Evolutionary conservation across 148 eudicot genomes (phyloP).

Genomic region (Chenopodium album): DNA sequence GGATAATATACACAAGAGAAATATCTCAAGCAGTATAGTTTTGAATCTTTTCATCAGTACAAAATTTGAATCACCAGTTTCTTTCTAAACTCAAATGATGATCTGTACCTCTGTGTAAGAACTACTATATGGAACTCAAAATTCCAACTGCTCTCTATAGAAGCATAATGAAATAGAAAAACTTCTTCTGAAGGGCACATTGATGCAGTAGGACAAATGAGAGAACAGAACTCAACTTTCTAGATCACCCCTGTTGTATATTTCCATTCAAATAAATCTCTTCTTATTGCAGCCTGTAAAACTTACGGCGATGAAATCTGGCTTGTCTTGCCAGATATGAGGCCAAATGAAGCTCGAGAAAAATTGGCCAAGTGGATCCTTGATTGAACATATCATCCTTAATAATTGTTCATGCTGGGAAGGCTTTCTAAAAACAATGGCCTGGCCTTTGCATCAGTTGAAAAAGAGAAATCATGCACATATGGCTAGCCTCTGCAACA

Average conservation of each 20-base stretch:
- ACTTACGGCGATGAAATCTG: background rate
- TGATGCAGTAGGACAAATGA: conserved; percentile 11
- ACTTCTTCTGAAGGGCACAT: conserved; percentile 17
- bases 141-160: background rate
- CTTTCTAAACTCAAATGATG: background rate
- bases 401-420: conserved; percentile 33
- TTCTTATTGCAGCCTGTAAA: conserved; percentile 1
- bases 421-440: conserved; percentile 63
- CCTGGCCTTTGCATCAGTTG: conserved; percentile 62
- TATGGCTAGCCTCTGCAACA: conserved; percentile 86
- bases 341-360: conserved; percentile 13
- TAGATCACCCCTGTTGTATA: conserved; percentile 1
- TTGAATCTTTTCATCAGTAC: too few species aligned
- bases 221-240: background rate
- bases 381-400: conserved; percentile 20
- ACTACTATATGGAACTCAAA: conserved; percentile 7
- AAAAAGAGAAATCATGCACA: conserved; percentile 88
- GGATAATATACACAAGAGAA: too few species aligned
- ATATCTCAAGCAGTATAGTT: too few species aligned
- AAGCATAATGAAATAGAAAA: conserved; percentile 2
- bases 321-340: background rate
- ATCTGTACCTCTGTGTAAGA: background rate
- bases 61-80: too few species aligned
- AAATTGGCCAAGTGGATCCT: background rate
- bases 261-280: background rate